Evolutionary conservation across 805 yeast genomes (phyloP), one percentile per base, ranked within the genome.

Genomic region (Barnettozyma sp.): DNA sequence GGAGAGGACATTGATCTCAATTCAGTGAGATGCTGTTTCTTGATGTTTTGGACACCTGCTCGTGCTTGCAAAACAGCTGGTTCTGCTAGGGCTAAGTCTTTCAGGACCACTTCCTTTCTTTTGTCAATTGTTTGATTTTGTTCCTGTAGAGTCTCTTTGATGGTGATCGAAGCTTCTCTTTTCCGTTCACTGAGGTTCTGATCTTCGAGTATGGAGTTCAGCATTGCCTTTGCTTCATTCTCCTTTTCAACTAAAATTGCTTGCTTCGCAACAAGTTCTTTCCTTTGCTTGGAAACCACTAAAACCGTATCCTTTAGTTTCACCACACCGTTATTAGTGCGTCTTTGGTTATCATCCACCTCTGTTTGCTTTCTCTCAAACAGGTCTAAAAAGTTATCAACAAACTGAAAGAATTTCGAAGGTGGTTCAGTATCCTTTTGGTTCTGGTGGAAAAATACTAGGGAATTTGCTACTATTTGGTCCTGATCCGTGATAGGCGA

Each of bases 101-200:
- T 54, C 58, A 74, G 52, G 0, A 85, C 95, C 2, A 52, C 45
- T 0, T 56, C 54, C 42, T 74, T 68, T 23, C 94, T 68, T 10
- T 56, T 60, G 4, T 65, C 62, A 6, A 90, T 73, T 35, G 72
- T 75, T 3, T 52, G 50, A 35, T 85, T 90, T 46, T 85, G 94
- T 24, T 64, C 66, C 21, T 70, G 76, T 22, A 90, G 63, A 6
- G 85, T 78, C 13, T 67, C 70, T 47, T 82, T 84, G 9, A 90
- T 81, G 33, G 76, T 82, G 4, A 82, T 60, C 0, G 95, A 84
- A 7, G 92, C 87, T 41, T 83, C 95, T 40, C 82, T 82, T 46
- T 82, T 86, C 44, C 95, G 66, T 54, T 90, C 97, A 0, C 97
- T 90, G 48, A 86, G 95, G 51, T 84, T 86, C 53, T 90, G 97